Evolutionary conservation across 495 filamentous ascomycete species (phyloP), one percentile per base, ranked within the genome.

Genomic region (Penicillium lagena): DNA sequence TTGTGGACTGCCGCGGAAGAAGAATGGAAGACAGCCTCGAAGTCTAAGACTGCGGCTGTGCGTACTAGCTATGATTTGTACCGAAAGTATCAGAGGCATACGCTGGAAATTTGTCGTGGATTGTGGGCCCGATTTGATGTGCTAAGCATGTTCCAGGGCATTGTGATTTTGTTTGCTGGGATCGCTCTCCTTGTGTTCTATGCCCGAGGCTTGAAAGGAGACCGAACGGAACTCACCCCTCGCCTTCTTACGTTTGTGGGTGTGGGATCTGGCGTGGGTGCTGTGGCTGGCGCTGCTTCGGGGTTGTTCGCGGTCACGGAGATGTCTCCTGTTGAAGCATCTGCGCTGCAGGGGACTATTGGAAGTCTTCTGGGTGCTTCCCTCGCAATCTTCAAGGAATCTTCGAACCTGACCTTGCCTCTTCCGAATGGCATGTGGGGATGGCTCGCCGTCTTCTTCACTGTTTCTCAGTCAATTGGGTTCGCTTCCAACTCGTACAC

Each of bases 401-500:
- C 66, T 42, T 70, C 54, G 50, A 70, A 61, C 33, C 62, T 75
- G 50, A 75, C 56, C 37, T 66, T 65, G n/a, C 75, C 88, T 34
- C 47, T 90, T n/a, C 90, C 91, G 0, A 79, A 58, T n/a, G 83
- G 82, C 0, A 60, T 89, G 41, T 97, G 90, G 91, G 87, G 89
- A 12, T 88, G 87, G 82, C 72, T 95, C 42, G 82, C 87, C 1
- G 62, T 90, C 34, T 58, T 90, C 22, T 87, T 95, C 51, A 91
- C 90, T 0, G 60, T 87, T 22, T 79, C 80, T 50, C 88, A 94
- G 59, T 93, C 87, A 12, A 66, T 87, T 50, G 91, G 90, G 32
- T 97, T 96, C 64, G 93, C 89, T 1, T 91, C 93, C 5, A 99
- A 97, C 59, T 97, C 93, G 2, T 99, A 89, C 65, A 97, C 91